phyloP scores from a whole-genome alignment of 371 early-diverging fungal species.

The Thermomucor indicae-seudaticae region DNA sequence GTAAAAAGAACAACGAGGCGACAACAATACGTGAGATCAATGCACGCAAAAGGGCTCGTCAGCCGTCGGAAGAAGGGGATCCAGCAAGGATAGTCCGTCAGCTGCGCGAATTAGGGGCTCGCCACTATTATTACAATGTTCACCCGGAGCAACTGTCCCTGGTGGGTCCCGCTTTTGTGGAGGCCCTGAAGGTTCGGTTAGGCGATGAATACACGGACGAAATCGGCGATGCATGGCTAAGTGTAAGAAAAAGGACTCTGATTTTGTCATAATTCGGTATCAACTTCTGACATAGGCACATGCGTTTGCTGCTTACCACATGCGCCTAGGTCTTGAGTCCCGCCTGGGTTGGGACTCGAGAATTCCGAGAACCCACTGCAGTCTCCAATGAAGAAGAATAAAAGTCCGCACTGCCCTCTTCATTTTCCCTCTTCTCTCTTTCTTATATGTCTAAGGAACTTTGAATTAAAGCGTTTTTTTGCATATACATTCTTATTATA shows the following conservation, averaged over 20 bases:
- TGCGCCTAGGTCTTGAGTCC: slow-evolving; percentile 32
- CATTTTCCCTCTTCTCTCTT: too few relatives aligned
- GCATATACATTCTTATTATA: neutral
- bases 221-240: slow-evolving; percentile 38
- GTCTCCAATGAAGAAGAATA: too few relatives aligned
- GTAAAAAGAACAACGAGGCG: neutral
- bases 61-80: slow-evolving; percentile 20
- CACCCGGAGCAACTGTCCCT: slow-evolving; percentile 25
- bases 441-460: too few relatives aligned
- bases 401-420: too few relatives aligned
- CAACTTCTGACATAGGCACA: slow-evolving; percentile 17
- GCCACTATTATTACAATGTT: slow-evolving; percentile 37
- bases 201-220: slow-evolving; percentile 31
- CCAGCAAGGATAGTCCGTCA: slow-evolving; percentile 21
- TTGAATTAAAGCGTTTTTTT: too few relatives aligned
- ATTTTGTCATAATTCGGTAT: neutral
- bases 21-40: slow-evolving; percentile 25
- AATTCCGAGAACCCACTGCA: too few relatives aligned
- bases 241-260: slow-evolving; percentile 18
- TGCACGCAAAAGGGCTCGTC: slow-evolving; percentile 10
- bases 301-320: slow-evolving; percentile 28
- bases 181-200: slow-evolving; percentile 30
- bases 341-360: too few relatives aligned
- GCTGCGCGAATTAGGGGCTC: slow-evolving; percentile 31
- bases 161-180: slow-evolving; percentile 35